Evolutionary conservation across 176 grass and related monocot genomes (phyloP).

Genomic region (Raddia distichophylla): DNA sequence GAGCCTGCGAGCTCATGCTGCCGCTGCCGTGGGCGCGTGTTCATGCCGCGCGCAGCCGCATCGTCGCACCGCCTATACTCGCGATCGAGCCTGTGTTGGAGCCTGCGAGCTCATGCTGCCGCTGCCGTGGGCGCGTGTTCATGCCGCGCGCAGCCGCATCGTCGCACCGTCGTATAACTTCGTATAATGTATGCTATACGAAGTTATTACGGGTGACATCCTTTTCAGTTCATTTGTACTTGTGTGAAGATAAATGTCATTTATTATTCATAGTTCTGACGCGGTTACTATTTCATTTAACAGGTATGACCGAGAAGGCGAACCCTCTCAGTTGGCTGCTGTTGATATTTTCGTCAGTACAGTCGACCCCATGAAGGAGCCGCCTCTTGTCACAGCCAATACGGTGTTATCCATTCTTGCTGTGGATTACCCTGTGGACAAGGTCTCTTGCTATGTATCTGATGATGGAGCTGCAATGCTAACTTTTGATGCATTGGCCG

Average conservation of each 20-base stretch:
- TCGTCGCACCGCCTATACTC: too few species aligned
- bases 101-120: too few species aligned
- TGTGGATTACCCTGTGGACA: constrained; percentile 97
- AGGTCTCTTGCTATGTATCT: constrained; percentile 99
- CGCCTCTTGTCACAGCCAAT: constrained; percentile 97
- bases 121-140: too few species aligned
- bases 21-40: too few species aligned
- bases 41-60: too few species aligned
- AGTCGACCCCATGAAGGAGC: constrained; percentile 97
- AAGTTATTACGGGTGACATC: too few species aligned
- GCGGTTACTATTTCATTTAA: constrained; percentile 35
- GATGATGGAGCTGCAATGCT: constrained; percentile 99
- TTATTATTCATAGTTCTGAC: constrained; percentile 38
- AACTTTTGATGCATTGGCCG: constrained; percentile 86
- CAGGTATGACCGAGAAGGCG: constrained; percentile 98
- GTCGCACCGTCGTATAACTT: too few species aligned
- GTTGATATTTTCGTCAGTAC: constrained; percentile 99
- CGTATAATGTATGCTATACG: too few species aligned
- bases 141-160: too few species aligned
- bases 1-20: too few species aligned
- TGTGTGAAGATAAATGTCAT: constrained; percentile 13
- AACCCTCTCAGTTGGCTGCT: constrained; percentile 95
- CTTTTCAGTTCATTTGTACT: constrained; percentile 39
- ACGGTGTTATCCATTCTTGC: constrained; percentile 97
- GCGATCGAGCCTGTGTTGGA: too few species aligned